Evolutionary conservation across 345 rosid genomes (phyloP), one percentile per base, ranked within the genome.

Genomic region (Leavenworthia alabamica): DNA sequence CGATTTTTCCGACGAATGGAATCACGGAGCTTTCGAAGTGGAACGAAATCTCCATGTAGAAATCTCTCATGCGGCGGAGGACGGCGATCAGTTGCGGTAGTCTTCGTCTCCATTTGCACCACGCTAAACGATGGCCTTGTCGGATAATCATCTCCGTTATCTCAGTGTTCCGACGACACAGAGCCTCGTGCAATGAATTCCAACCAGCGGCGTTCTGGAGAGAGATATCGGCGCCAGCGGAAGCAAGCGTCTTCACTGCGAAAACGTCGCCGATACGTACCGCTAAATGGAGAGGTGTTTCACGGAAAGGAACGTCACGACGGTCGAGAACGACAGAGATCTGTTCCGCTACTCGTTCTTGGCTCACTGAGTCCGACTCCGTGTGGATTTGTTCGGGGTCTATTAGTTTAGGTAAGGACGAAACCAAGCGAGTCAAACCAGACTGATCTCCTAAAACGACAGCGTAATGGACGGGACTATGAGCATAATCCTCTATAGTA

Each of bases 21-120:
- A 92, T 89, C 36, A 92, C 94, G 3, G 97, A 92, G 75, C 94
- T 89, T 69, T 89, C 96, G 62, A 92, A 92, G 59, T 83, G 88
- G 66, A 92, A 85, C 1, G 93, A 83, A 2, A 92, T 82, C 77
- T 89, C 98, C 97, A 89, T 82, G 77, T 92, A 89, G 77, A 92
- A 92, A 68, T 92, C 98, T 11, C 86, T 83, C 97, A 86, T 92
- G 22, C 97, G 73, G 20, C 82, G 83, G 10, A 92, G 76, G 10
- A 74, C 88, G 4, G 89, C 83, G 46, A 84, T 79, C 17, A 86
- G 64, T 14, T 86, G 81, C 0, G 99, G 99, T 6, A 92, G 72
- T 8, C 96, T 84, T 53, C 96, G 86, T 44, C 97, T 86, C 93
- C 95, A 92, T 75, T 82, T 92, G 35, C 76, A 68, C 99, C 99